phyloP scores from a whole-genome alignment of 2,329 filamentous ascomycete genomes.

The Fusarium sp. region DNA sequence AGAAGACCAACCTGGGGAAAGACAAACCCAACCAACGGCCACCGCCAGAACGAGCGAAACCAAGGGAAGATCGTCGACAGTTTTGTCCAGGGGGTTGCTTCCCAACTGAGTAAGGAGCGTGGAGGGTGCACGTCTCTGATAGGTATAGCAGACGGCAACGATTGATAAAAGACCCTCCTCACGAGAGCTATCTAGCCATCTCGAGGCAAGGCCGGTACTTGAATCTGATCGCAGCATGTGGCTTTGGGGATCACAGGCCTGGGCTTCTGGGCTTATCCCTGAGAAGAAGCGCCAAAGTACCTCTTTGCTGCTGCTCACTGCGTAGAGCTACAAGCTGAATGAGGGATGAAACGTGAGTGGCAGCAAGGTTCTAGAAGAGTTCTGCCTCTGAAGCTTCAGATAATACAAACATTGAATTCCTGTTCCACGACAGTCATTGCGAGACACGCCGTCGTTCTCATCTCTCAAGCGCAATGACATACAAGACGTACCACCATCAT shows the following conservation, averaged over 20 bases:
- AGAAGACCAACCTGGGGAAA: slow-evolving; percentile 27
- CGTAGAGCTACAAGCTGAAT: slow-evolving; percentile 12
- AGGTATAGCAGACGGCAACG: slow-evolving; percentile 41
- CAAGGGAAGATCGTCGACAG: slow-evolving; percentile 35
- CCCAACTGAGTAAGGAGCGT: slow-evolving; percentile 22
- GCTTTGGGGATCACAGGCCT: slow-evolving; percentile 45
- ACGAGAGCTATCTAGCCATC: slow-evolving; percentile 33
- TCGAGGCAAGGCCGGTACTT: slow-evolving; percentile 36
- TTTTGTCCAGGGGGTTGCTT: slow-evolving; percentile 28
- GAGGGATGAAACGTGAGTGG: not conserved
- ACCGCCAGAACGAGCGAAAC: slow-evolving; percentile 37
- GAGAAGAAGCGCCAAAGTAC: slow-evolving; percentile 15
- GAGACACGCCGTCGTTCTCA: not conserved
- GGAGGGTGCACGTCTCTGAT: slow-evolving; percentile 27
- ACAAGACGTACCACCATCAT: slow-evolving; percentile 43
- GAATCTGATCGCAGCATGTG: slow-evolving; percentile 47
- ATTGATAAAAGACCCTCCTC: slow-evolving; percentile 37
- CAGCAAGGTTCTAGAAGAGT: slow-evolving; percentile 35
- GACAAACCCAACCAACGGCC: slow-evolving; percentile 7
- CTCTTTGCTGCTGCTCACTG: not conserved
- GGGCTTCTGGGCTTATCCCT: slow-evolving; percentile 40
- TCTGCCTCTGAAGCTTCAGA: slow-evolving; percentile 26
- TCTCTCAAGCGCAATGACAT: slow-evolving; percentile 27
- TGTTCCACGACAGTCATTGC: not conserved
- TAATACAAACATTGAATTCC: slow-evolving; percentile 14